Base-by-base conservation (phyloP, 495 filamentous ascomycete species). In the Annulohypoxylon moriforme region DNA sequence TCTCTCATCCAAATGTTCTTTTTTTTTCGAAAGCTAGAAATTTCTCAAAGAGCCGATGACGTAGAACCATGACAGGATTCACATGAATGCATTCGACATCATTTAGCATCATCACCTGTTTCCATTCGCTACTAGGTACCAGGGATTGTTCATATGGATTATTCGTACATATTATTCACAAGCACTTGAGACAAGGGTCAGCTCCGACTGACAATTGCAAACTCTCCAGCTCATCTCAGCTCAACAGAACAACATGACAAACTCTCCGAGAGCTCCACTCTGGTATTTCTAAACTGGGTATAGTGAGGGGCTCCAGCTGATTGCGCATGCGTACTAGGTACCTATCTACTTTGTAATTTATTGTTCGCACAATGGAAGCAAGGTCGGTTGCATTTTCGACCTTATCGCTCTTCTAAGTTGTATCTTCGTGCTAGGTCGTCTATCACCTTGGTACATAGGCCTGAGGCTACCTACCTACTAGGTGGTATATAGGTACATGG, bases 221-320 rank as follows among this genome's bases (percentile, higher is more conserved):
- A 58, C 27, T 3, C 20, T 58, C 33, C 55, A 58, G 55, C 34
- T 40, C 47, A 60, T 49, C 68, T 67, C 56, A 67, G 64, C 64
- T 60, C 46, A 40, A 47, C 40, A 42, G 27, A 60, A 34, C 64
- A 60, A 33, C 34, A 57, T n/a, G 40, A 31, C 53, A 57, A 57
- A 42, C 42, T 64, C 57, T 62, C 29, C 52, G 10, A 57, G 16
- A 16, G 31, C 22, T 55, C 47, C 57, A 57, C 65, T 58, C 27
- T 40, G 56, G 36, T 42, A 67, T 67, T 67, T 52, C 63, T 46
- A 52, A 9, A 61, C 46, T 61, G 14, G 46, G 56, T 6, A 47
- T 70, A 70, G 61, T 60, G 68, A 70, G 68, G 63, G 58, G 69
- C 55, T 66, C 47, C 53, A 61, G 68, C 61, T 71, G 61, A 60